Conservation (phyloP, 78 protist genomes). For the Capsaspora owczarzaki region DNA sequence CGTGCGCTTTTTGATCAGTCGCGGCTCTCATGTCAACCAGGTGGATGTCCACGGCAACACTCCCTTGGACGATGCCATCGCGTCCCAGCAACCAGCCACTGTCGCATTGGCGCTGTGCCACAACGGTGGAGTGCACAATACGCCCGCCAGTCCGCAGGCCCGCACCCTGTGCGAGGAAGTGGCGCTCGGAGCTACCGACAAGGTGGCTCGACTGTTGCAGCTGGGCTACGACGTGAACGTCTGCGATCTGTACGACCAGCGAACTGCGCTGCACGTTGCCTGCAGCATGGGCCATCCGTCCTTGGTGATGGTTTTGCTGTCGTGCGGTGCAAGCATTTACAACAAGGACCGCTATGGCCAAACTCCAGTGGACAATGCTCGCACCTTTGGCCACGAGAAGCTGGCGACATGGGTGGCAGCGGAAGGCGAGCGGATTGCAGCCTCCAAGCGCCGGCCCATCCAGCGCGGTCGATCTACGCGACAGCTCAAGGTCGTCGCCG, state of each 20-base stretch:
- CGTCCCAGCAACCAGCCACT: neutral
- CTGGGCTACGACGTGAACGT: neutral
- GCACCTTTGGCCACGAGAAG: neutral
- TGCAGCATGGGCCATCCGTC: neutral
- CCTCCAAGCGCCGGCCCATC: neutral
- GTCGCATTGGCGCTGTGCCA: neutral
- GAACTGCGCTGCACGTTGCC: slow-evolving; percentile 1
- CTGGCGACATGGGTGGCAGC: neutral
- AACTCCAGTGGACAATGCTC: neutral
- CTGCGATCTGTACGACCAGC: neutral
- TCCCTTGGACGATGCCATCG: neutral
- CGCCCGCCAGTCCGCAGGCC: neutral
- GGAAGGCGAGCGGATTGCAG: neutral
- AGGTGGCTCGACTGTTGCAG: neutral
- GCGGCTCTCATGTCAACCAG: neutral
- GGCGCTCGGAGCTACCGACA: neutral
- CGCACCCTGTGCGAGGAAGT: neutral
- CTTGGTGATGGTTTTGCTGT: neutral
- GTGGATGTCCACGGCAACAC: neutral
- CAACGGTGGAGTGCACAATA: neutral
- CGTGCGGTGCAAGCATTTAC: neutral
- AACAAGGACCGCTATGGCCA: neutral
- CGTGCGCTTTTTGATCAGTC: neutral
- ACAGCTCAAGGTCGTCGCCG: neutral
- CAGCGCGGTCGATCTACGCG: neutral